Base-by-base conservation (phyloP, 2,329 filamentous ascomycete genomes). In the Gnomoniopsis smithogilvyi region DNA sequence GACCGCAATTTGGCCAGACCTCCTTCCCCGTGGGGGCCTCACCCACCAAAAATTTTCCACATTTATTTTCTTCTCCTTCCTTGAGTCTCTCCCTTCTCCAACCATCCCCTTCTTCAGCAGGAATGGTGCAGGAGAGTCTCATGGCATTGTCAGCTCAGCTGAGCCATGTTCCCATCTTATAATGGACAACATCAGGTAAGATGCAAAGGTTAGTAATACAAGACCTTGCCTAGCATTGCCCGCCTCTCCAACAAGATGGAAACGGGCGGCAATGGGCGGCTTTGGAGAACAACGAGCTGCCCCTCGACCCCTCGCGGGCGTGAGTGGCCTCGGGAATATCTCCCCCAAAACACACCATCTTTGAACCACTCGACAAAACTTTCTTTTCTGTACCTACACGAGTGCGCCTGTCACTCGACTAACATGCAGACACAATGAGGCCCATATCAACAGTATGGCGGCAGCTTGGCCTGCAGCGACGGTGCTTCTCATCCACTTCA, bases 401-500 rank as follows among this genome's bases (percentile, higher is more conserved):
- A 34, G 41, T 15, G 11, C 43, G n/a, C 14, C 46, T 26, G 33
- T 21, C n/a, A 4, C 45, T 11, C 21, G 19, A 26, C 21, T 41
- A 49, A 52, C 24, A 59, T 33, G 47, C 53, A 56, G 49, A 50
- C 55, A 64, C 48, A 2, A 70, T 69, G 68, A 66, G 65, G 51
- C 56, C 62, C 10, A 51, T 61, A 12, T 52, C 55, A 6, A 64
- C 65, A 47, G 56, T 66, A 53, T 66, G 69, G 61, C 67, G 63
- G 58, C 59, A 69, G 21, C 63, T 70, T 41, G 62, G 71, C 43
- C 67, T 69, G 59, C 76, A 77, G 63, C 73, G 73, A 60, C 76
- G 82, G 55, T 71, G 72, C n/a, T 85, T 86, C 67, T 78, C 81
- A 21, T 75, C 73, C 11, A 78, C 82, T 52, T 58, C 78, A 12